These are phyloP conservation scores for Tulasnella sp. DNA, from an alignment of 768 basidiomycete genomes.

Conservation along the genomic window DNA sequence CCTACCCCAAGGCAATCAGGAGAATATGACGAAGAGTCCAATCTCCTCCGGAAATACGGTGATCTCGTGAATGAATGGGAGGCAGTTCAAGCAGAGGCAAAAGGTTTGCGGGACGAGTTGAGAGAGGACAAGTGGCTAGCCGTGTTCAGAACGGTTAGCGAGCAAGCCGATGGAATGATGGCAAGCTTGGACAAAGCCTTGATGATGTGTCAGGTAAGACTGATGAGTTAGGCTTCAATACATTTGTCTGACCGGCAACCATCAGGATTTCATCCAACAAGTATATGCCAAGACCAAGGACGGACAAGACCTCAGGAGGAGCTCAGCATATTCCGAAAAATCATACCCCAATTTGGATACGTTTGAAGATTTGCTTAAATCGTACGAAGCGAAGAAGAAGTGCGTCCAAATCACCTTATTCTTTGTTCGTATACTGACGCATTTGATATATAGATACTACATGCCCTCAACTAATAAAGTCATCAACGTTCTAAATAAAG, in stretches of 20 bases:
- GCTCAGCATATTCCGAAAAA: slow-evolving; percentile 4
- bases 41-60: slow-evolving; percentile 65
- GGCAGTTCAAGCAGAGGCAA: slow-evolving; percentile 66
- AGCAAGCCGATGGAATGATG: slow-evolving; percentile 98
- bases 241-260: not conserved
- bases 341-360: slow-evolving; percentile 5
- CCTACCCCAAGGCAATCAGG: slow-evolving; percentile 36
- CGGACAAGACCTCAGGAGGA: not conserved
- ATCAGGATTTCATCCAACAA: slow-evolving; percentile 79
- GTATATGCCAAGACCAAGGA: slow-evolving; percentile 37
- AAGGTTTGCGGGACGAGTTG: slow-evolving; percentile 78
- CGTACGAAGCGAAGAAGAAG: slow-evolving; percentile 86
- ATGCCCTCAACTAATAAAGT: slow-evolving; percentile 90
- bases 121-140: slow-evolving; percentile 97
- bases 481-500: slow-evolving; percentile 87
- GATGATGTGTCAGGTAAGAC: slow-evolving; percentile 72
- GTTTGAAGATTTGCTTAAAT: slow-evolving; percentile 44
- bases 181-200: slow-evolving; percentile 88
- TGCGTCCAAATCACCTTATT: slow-evolving; percentile 33
- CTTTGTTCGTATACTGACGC: slow-evolving; percentile 8
- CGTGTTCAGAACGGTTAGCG: slow-evolving; percentile 86
- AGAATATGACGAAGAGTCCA: slow-evolving; percentile 37
- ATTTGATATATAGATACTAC: slow-evolving; percentile 58
- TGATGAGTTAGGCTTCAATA: not conserved
- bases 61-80: slow-evolving; percentile 74